phyloP scores from a whole-genome alignment of 495 filamentous ascomycete genomes.

The Acidomyces sp. region DNA sequence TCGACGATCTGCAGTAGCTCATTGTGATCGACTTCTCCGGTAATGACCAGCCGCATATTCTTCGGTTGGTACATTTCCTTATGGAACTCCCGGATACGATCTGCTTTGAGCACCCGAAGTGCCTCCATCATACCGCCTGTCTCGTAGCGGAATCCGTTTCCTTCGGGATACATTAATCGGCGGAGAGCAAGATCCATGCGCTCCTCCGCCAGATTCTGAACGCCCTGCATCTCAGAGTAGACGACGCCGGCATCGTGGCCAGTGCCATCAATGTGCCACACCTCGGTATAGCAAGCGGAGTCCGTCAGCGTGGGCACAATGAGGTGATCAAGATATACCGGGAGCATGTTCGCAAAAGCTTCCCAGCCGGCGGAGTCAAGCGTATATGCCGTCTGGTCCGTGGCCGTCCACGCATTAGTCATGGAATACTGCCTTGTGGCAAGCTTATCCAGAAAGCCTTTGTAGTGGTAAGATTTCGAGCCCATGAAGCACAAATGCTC shows the following conservation, averaged over 20 bases:
- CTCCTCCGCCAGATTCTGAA: constrained; percentile 69
- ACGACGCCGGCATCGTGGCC: constrained; percentile 93
- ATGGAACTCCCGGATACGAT: constrained; percentile 85
- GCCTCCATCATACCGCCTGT: constrained; percentile 95
- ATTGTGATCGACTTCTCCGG: constrained; percentile 76
- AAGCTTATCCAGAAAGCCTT: constrained; percentile 86
- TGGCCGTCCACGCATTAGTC: constrained; percentile 94
- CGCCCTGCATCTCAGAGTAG: constrained; percentile 97
- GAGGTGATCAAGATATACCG: constrained; percentile 91
- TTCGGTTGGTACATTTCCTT: constrained; percentile 96
- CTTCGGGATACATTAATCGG: constrained; percentile 73
- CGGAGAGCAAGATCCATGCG: constrained; percentile 72
- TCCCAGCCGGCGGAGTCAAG: constrained; percentile 93
- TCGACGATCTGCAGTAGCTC: constrained; percentile 71
- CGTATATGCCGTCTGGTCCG: constrained; percentile 93
- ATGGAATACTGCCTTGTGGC: constrained; percentile 82
- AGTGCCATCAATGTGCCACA: constrained; percentile 84
- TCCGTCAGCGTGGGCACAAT: constrained; percentile 85
- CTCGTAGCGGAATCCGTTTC: constrained; percentile 86
- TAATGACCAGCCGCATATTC: constrained; percentile 80
- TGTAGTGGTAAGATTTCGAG: constrained; percentile 84
- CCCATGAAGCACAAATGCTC: constrained; percentile 98
- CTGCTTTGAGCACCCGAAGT: constrained; percentile 68
- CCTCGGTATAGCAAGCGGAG: constrained; percentile 85
- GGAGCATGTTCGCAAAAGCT: constrained; percentile 85